Base-by-base conservation (phyloP, 495 filamentous ascomycete genomes). In the Hypoxylon subgilvum region DNA sequence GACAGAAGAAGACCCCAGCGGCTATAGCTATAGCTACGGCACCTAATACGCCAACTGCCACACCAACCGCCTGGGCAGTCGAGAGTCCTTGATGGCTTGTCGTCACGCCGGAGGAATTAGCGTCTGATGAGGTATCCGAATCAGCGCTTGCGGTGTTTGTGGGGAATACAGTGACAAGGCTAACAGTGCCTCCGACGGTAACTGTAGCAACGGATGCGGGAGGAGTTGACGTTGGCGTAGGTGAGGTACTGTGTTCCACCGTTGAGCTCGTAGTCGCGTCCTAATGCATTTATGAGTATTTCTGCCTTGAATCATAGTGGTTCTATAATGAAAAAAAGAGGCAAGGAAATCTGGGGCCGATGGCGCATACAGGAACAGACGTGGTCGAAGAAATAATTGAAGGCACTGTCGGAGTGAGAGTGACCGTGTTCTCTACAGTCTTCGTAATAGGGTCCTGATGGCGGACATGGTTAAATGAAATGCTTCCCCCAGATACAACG, bases 1-100 rank as follows among this genome's bases (percentile, higher is more conserved):
- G 44, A 45, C 63, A 78, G 25, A 72, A 63, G 36, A 77, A 40
- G 13, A 71, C 60, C 3, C 55, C 63, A 1, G 46, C 65, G 18
- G 52, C 48, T 1, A 70, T 43, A 10, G 62, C 54, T 10, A 78
- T 21, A 17, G 47, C 70, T 12, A 60, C 71, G 30, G 50, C 40
- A 18, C 35, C 65, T 8, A 77, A 25, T 17, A 78, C 69, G 38
- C 76, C 78, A 3, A 79, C 52, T 16, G 65, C 76, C 3, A 79
- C 74, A 13, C 78, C 78, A 16, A 65, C 78, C 8, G 69, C 68
- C 3, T 70, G 67, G 6, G 72, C 78, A 0, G 64, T 58, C 3
- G 63, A 45, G 3, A 76, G 71, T 0, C 74, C 72, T 18, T 59
- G 52, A 8, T 58, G 49, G 14, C 27, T 63, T 1, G 63, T 3